Conservation (phyloP, 148 eudicot species). For the Suaeda aralocaspica region DNA sequence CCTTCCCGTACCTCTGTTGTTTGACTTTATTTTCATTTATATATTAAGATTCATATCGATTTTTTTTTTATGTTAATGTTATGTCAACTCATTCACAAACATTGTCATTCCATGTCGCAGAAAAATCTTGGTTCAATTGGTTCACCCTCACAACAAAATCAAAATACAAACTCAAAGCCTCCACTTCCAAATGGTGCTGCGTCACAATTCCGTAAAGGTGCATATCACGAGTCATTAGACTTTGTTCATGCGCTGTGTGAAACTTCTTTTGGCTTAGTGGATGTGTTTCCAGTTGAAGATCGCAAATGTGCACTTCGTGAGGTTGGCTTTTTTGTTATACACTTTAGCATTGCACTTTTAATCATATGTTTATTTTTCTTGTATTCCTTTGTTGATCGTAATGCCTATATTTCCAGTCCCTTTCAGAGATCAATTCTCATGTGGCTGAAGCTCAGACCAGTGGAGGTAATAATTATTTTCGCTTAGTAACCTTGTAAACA, state of each 20-base stretch:
- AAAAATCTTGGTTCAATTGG: constrained; percentile 50
- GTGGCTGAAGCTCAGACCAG: constrained; percentile 68
- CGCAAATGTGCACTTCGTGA: constrained; percentile 91
- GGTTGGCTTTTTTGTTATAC: constrained; percentile 40
- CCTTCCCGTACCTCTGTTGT: neutral
- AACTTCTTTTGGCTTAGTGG: constrained; percentile 92
- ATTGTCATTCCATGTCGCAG: constrained; percentile 38
- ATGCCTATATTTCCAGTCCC: constrained; percentile 63
- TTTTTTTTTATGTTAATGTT: constrained; percentile 8
- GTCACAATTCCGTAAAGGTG: constrained; percentile 84
- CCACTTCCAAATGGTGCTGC: constrained; percentile 73
- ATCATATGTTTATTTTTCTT: constrained; percentile 1
- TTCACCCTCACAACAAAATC: constrained; percentile 47
- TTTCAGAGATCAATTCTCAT: constrained; percentile 81
- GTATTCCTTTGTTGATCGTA: constrained; percentile 21
- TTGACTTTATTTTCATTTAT: neutral
- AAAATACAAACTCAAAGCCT: constrained; percentile 62
- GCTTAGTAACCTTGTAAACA: neutral
- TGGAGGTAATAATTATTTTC: constrained; percentile 59
- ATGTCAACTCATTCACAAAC: neutral
- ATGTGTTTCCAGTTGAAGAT: constrained; percentile 90
- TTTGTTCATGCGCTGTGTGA: constrained; percentile 92
- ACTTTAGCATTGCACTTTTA: neutral
- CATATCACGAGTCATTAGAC: constrained; percentile 92
- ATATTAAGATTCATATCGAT: neutral